A percentile compares a stretch with the other conserved stretches of the same genome.
These are phyloP conservation scores for Anisodus acutangulus DNA, from an alignment of 257 asterid species.

Conservation along the genomic window DNA sequence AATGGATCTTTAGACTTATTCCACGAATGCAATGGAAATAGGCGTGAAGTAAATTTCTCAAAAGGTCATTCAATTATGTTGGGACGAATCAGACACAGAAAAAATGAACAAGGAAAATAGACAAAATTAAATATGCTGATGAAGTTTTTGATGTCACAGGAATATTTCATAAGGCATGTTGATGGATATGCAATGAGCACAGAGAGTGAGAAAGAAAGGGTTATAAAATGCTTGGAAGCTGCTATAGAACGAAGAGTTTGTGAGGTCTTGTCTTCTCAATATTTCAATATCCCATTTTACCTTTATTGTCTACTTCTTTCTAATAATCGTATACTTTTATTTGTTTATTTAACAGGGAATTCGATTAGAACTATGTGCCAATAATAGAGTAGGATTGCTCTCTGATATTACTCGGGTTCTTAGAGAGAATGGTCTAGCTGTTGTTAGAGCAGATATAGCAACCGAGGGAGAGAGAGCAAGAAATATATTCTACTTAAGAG, in stretches of 20 bases:
- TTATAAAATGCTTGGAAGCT: slow-evolving; percentile 69
- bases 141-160: slow-evolving; percentile 50
- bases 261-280: slow-evolving; percentile 44
- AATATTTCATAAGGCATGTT: slow-evolving; percentile 68
- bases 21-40: background rate
- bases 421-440: slow-evolving; percentile 66
- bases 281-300: background rate
- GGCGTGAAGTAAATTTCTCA: background rate
- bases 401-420: slow-evolving; percentile 80
- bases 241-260: slow-evolving; percentile 79
- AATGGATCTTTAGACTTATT: too few relatives aligned
- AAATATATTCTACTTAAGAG: slow-evolving; percentile 74
- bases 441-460: slow-evolving; percentile 34
- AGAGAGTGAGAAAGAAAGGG: slow-evolving; percentile 65
- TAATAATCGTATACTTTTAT: background rate
- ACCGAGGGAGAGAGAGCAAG: slow-evolving; percentile 26
- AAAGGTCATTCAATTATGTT: too few relatives aligned
- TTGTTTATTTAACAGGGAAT: slow-evolving; percentile 50
- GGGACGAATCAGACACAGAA: too few relatives aligned
- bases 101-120: background rate
- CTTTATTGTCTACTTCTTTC: background rate
- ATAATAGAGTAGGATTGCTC: slow-evolving; percentile 69
- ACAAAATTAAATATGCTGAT: background rate
- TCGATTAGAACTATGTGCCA: slow-evolving; percentile 61
- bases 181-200: slow-evolving; percentile 65